phyloP scores from a whole-genome alignment of 2,329 filamentous ascomycete genomes.

The Xenosphaeropsis pyriputrescens region DNA sequence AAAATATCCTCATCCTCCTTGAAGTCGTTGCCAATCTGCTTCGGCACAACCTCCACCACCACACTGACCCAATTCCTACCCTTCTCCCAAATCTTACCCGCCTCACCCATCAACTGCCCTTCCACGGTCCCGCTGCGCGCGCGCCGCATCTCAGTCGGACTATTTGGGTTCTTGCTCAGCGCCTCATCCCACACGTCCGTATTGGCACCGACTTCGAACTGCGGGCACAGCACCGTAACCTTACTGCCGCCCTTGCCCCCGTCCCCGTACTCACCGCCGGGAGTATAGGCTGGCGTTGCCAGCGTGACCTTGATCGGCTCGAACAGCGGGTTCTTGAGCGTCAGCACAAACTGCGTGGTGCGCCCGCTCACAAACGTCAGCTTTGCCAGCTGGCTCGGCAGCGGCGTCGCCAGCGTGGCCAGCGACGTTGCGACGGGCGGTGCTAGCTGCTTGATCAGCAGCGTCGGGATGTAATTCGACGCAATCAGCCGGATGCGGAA shows the following conservation, averaged over 20 bases:
- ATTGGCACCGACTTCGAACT: conserved; percentile 89
- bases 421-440: conserved; percentile 13
- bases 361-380: conserved; percentile 16
- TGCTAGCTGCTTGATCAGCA: conserved; percentile 54
- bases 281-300: conserved; percentile 67
- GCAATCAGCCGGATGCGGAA: conserved; percentile 91
- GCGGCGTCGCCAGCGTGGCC: conserved; percentile 19
- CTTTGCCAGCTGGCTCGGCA: conserved; percentile 27
- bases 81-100: conserved; percentile 91
- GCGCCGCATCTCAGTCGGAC: conserved; percentile 22
- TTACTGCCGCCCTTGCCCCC: conserved; percentile 33
- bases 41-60: conserved; percentile 73
- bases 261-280: conserved; percentile 42
- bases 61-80: conserved; percentile 93
- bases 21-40: conserved; percentile 28
- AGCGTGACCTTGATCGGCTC: conserved; percentile 78
- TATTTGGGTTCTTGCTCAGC: conserved; percentile 29
- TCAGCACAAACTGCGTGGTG: conserved; percentile 63
- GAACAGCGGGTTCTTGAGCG: conserved; percentile 88
- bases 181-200: conserved; percentile 93
- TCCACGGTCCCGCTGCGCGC: conserved; percentile 18
- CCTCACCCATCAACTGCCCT: conserved; percentile 48
- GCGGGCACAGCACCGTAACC: conserved; percentile 85
- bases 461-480: conserved; percentile 71
- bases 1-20: conserved; percentile 46